Evolutionary conservation across 2,329 filamentous ascomycete genomes (phyloP).

Genomic region (Pseudocercospora fijiensis): DNA sequence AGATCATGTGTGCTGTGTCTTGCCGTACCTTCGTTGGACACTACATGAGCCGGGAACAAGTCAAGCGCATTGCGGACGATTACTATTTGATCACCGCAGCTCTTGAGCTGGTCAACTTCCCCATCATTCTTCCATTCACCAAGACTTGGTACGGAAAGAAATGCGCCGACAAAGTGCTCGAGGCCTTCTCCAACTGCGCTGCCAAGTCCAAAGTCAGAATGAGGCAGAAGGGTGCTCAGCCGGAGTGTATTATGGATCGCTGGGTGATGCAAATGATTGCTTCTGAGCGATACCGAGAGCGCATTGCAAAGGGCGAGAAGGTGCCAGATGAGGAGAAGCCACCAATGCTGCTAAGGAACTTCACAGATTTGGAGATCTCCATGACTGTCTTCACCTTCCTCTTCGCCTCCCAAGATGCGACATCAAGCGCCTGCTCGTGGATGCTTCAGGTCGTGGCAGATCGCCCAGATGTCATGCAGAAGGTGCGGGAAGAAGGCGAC

Average conservation of each 20-base stretch:
- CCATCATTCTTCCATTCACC: constrained; percentile 91
- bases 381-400: constrained; percentile 71
- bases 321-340: constrained; percentile 77
- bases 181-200: constrained; percentile 85
- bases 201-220: constrained; percentile 83
- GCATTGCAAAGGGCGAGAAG: constrained; percentile 67
- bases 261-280: constrained; percentile 90
- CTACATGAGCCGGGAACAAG: constrained; percentile 85
- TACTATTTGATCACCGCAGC: constrained; percentile 96
- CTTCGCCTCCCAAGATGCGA: constrained; percentile 92
- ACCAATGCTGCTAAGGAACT: constrained; percentile 78
- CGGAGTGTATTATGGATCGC: constrained; percentile 91
- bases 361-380: constrained; percentile 85
- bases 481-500: constrained; percentile 74
- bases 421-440: constrained; percentile 90
- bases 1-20: constrained; percentile 91
- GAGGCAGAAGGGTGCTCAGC: constrained; percentile 76
- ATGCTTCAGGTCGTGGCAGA: constrained; percentile 92
- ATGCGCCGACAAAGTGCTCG: constrained; percentile 85
- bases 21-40: constrained; percentile 96
- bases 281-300: constrained; percentile 77
- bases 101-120: constrained; percentile 96
- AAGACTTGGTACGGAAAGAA: constrained; percentile 98
- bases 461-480: constrained; percentile 86
- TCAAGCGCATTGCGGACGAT: constrained; percentile 93